Evolutionary conservation across 345 rosid species (phyloP).

Genomic region (Gossypium stocksii): DNA sequence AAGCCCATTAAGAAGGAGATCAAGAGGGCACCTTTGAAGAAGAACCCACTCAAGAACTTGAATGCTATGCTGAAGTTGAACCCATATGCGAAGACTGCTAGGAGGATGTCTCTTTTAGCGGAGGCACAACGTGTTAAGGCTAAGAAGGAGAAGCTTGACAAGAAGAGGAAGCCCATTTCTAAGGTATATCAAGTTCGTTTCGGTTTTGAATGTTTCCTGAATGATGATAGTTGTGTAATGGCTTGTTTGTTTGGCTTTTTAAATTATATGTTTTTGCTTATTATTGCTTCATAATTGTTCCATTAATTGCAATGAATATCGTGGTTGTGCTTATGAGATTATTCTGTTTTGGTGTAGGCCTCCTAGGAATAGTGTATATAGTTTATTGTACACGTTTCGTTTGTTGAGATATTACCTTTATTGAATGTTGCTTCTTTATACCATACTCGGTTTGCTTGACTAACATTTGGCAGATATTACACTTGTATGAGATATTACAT

Average conservation of each 20-base stretch:
- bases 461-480: too few species aligned
- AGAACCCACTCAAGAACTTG: slow-evolving; percentile 88
- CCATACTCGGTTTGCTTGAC: too few species aligned
- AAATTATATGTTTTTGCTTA: neutral
- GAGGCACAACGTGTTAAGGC: slow-evolving; percentile 88
- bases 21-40: slow-evolving; percentile 80
- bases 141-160: slow-evolving; percentile 96
- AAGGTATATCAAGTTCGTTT: slow-evolving; percentile 45
- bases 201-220: neutral
- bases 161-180: slow-evolving; percentile 59
- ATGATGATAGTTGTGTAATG: neutral
- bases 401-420: too few species aligned
- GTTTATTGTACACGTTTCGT: too few species aligned
- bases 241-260: neutral
- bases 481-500: too few species aligned
- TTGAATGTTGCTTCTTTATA: too few species aligned
- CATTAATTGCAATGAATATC: neutral
- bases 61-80: slow-evolving; percentile 79
- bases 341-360: neutral
- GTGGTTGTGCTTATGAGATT: neutral
- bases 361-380: neutral
- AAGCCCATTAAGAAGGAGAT: slow-evolving; percentile 66
- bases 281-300: neutral
- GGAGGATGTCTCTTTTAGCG: slow-evolving; percentile 89
- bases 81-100: slow-evolving; percentile 94